Evolutionary conservation across 441 rosid genomes (phyloP), one percentile per base, ranked within the genome.

Genomic region (Arabidopsis hybrid): DNA sequence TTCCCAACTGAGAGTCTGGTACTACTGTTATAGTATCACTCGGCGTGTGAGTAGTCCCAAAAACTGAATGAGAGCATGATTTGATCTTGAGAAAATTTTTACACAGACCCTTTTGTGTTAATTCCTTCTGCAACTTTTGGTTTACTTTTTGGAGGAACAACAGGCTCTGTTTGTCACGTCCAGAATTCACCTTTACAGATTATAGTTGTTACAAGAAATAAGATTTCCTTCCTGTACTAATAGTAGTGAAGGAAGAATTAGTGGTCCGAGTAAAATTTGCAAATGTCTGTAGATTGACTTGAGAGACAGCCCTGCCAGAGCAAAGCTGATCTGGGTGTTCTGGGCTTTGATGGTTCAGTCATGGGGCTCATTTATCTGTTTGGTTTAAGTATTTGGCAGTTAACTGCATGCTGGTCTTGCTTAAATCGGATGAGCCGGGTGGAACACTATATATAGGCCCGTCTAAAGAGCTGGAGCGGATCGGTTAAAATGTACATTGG

Each of bases 41-140:
- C 53, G 67, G 72, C 67, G 64, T 69, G 70, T 75, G 74, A 69
- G 38, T 75, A 43, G 55, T 69, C 45, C 40, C 12, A 57, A 57
- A 18, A 29, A 45, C 59, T 49, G 34, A 49, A 56, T 4, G 52
- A 75, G 42, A 76, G 60, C 67, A 76, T 17, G 67, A 58, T 51
- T 76, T 21, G 26, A 3, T 59, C 49, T 62, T 6, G 49, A 50
- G 11, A 52, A 52, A 21, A 60, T 45, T 43, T 69, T 55, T 62
- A 52, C 65, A 46, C 34, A 35, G 51, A 61, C 73, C 65, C 14
- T 26, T 68, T 34, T 67, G 40, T 67, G 57, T 66, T 57, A 39
- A 1, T 69, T 7, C 18, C 26, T 21, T 21, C 26, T 21, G 26
- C 26, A 21, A 21, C n/a, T 40, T 11, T 31, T 58, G 39, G 18